These are phyloP conservation scores for Dactylellina drechsleri DNA, from an alignment of 2,329 filamentous ascomycete species.

Conservation along the genomic window DNA sequence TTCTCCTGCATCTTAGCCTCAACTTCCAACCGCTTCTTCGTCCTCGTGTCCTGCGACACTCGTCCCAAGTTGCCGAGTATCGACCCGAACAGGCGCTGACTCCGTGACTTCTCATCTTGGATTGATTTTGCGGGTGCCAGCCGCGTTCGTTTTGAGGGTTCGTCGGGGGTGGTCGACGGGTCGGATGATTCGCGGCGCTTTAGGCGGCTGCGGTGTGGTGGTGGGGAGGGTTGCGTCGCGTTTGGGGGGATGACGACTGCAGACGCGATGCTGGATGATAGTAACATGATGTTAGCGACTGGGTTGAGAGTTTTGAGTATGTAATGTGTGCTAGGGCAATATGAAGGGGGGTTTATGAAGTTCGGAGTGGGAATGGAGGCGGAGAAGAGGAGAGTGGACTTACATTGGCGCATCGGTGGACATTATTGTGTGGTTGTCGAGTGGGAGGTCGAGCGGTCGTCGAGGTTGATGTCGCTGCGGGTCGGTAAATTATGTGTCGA, in stretches of 20 bases:
- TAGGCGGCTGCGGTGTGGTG: slow-evolving; percentile 19
- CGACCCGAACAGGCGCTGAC: slow-evolving; percentile 50
- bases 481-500: background rate
- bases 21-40: slow-evolving; percentile 47
- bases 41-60: slow-evolving; percentile 43
- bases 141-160: slow-evolving; percentile 46
- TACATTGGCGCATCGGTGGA: slow-evolving; percentile 48
- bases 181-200: slow-evolving; percentile 54
- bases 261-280: slow-evolving; percentile 49
- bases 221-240: slow-evolving; percentile 52
- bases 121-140: slow-evolving; percentile 26
- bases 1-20: slow-evolving; percentile 54
- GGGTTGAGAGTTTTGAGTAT: background rate
- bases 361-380: too few relatives aligned
- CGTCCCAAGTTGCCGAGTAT: slow-evolving; percentile 49
- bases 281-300: background rate
- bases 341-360: too few relatives aligned
- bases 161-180: slow-evolving; percentile 9
- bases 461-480: background rate
- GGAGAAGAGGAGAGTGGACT: background rate
- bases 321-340: too few relatives aligned
- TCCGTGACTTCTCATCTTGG: slow-evolving; percentile 50
- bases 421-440: slow-evolving; percentile 20
- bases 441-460: slow-evolving; percentile 6
- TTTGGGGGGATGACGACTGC: slow-evolving; percentile 53